Evolutionary conservation across 2,329 filamentous ascomycete genomes (phyloP), one percentile per base, ranked within the genome.

Genomic region (Delphinella strobiligena): DNA sequence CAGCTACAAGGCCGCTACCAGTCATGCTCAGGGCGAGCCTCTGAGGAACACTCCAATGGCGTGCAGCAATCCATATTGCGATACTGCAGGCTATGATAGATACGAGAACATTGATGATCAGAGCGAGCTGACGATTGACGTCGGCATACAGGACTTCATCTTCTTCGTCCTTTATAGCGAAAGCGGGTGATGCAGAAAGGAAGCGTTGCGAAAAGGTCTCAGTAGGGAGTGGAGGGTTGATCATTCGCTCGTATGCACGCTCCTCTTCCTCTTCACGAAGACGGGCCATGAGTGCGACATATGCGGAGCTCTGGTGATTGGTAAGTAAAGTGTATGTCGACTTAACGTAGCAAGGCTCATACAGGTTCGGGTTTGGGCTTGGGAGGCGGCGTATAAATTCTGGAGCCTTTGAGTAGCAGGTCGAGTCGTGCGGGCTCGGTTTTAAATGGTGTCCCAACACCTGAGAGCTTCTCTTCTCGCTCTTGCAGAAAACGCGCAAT

Each of bases 51-150:
- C 71, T 79, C 83, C 82, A 89, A 71, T 82, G 83, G 37, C 78
- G 69, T 1, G 80, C 80, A 12, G 73, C 72, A n/a, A 87, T 69
- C 84, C 83, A 91, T 24, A 91, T 71, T 5, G 82, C 83, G 2
- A 72, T 77, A 2, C 78, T 81, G 37, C 82, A 82, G 33, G 88
- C 84, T 2, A 89, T 65, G 38, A 95, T 82, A 37, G 85, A 93
- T 38, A 94, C 69, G 30, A 95, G 64, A 37, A 96, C 86, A 58
- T 96, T 98, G 52, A 93, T 71, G 37, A 96, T 86, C 5, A 96
- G 68, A 31, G 82, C 78, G 41, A 91, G 64, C 53, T 91, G 85
- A n/a, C 82, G 71, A 55, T 89, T 81, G 1, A 91, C 69, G 44
- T 91, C 83, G 27, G 74, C 71, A 47, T 78, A 79, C 2, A 77